Evolutionary conservation across 257 asterid genomes (phyloP), one percentile per base, ranked within the genome.

Genomic region (Capsicum chinense): DNA sequence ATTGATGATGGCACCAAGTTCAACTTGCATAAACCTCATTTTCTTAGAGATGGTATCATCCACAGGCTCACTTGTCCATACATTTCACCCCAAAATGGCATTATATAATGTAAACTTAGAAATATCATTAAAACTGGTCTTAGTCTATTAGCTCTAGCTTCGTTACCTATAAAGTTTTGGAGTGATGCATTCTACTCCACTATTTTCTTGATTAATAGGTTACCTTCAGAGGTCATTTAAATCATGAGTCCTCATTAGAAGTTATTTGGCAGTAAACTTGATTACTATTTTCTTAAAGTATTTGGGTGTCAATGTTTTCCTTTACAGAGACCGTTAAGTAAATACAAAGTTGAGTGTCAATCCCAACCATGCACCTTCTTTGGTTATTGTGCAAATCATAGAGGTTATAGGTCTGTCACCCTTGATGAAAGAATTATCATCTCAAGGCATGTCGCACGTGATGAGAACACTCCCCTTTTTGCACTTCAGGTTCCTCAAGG

Each of bases 281-380:
- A 81, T 14, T 62, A 81, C 56, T 13, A 35, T 9, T 42, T 59
- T 42, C 56, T 81, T 7, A 81, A 60, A 58, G 21, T 81, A 0
- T 81, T 81, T 81, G 84, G 76, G 14, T 81, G 84, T 81, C 73
- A 68, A 7, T 60, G 58, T 35, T 81, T 68, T 54, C 58, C 73
- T 35, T 3, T 19, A 47, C 54, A 60, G 11, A 37, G 84, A 3
- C 76, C 84, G 6, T 81, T 58, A 9, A 81, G 60, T 48, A 7
- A 13, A 7, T 57, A 60, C 5, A 81, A 81, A 39, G 44, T 60
- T 6, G 15, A 57, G 5, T 81, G 10, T 4, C 21, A 42, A 7
- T 81, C 73, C 37, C 26, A 16, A 5, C 7, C 12, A 12, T 81
- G 84, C 35, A 60, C 64, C 56, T 81, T 81, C 37, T 35, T 60